phyloP scores from a whole-genome alignment of 164 flowering plant species.

The Berberis vulgaris region DNA sequence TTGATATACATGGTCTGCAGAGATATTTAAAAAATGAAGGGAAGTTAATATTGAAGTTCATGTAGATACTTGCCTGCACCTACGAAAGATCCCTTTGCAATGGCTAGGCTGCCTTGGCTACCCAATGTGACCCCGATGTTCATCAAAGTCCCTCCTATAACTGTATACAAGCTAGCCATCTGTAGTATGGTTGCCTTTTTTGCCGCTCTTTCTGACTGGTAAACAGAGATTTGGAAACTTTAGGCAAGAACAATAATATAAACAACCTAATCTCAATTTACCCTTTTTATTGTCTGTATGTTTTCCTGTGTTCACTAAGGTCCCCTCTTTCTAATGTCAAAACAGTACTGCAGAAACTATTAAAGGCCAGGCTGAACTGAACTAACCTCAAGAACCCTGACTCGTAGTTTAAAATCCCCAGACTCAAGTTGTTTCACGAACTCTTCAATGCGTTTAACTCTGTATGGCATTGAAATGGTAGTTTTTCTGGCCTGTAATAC shows the following conservation, averaged over 20 bases:
- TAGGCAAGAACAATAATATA: too few species aligned
- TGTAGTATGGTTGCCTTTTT: conserved; percentile 72
- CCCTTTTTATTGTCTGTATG: too few species aligned
- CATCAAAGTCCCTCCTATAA: conserved; percentile 66
- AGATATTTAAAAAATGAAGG: background rate
- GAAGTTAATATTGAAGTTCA: background rate
- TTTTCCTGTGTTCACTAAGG: too few species aligned
- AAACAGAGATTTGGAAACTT: background rate
- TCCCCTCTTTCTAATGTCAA: too few species aligned
- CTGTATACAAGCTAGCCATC: conserved; percentile 88
- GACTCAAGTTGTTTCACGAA: conserved; percentile 81
- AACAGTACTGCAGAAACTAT: too few species aligned
- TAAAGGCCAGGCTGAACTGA: background rate
- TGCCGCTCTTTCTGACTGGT: conserved; percentile 90
- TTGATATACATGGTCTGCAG: background rate
- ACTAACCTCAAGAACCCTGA: conserved; percentile 87
- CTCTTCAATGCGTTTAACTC: conserved; percentile 85
- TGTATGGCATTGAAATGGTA: conserved; percentile 89
- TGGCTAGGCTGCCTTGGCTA: conserved; percentile 49
- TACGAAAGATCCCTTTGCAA: conserved; percentile 74
- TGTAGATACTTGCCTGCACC: conserved; percentile 51
- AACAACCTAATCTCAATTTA: too few species aligned
- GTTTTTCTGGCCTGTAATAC: conserved; percentile 63
- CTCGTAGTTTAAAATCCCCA: conserved; percentile 89
- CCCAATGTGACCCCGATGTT: conserved; percentile 65